phyloP scores from a whole-genome alignment of 2,329 filamentous ascomycete genomes.

The Monosporascus sp. region DNA sequence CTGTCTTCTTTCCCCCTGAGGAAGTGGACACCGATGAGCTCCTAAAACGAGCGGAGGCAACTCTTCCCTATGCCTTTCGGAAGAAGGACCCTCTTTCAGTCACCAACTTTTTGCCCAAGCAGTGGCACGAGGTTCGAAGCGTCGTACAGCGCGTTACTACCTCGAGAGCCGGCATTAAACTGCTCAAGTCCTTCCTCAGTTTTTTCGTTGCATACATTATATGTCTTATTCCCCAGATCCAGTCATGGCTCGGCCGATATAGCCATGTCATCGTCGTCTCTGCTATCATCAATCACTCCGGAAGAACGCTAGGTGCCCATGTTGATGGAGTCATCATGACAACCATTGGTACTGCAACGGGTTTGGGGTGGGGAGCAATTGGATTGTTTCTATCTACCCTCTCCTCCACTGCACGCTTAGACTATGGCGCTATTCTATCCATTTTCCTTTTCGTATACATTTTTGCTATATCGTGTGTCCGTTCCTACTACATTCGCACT shows the following conservation, averaged over 20 bases:
- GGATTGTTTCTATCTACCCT: slow-evolving; percentile 50
- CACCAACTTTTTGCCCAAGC: slow-evolving; percentile 40
- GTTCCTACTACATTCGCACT: slow-evolving; percentile 50
- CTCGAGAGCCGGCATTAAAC: slow-evolving; percentile 45
- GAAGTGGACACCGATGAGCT: slow-evolving; percentile 33
- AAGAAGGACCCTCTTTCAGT: slow-evolving; percentile 43
- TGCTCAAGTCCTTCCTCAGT: slow-evolving; percentile 49
- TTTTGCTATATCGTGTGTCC: slow-evolving; percentile 43
- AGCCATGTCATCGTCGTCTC: slow-evolving; percentile 53
- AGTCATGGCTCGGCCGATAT: slow-evolving; percentile 48
- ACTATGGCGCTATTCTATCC: slow-evolving; percentile 51
- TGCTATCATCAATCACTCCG: slow-evolving; percentile 53
- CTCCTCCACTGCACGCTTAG: slow-evolving; percentile 37
- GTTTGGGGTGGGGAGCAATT: slow-evolving; percentile 50
- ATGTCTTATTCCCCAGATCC: slow-evolving; percentile 45
- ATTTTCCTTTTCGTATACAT: slow-evolving; percentile 51
- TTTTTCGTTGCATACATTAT: slow-evolving; percentile 52
- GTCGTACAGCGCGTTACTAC: slow-evolving; percentile 37
- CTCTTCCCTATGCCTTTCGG: slow-evolving; percentile 41
- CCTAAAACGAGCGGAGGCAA: slow-evolving; percentile 34
- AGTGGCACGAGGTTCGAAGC: slow-evolving; percentile 38
- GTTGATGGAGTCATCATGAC: slow-evolving; percentile 50
- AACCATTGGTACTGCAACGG: slow-evolving; percentile 46
- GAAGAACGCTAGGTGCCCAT: slow-evolving; percentile 50
- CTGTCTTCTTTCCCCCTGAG: slow-evolving; percentile 39